Evolutionary conservation across 805 yeast species (phyloP).

Genomic region (Schizosaccharomyces octosporus): DNA sequence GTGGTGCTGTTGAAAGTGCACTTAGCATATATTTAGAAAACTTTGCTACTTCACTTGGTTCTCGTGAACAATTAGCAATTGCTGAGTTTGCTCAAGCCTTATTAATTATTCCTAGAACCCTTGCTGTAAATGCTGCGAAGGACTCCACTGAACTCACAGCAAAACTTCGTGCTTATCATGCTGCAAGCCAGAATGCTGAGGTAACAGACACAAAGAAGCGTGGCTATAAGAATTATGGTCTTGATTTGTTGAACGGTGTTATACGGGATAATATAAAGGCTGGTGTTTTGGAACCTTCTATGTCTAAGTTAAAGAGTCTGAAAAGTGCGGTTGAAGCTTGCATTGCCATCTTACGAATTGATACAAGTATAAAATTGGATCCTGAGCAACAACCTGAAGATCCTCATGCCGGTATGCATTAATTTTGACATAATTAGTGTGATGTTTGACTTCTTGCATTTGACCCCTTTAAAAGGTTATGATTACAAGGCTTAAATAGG

Average conservation of each 20-base stretch:
- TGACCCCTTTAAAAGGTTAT: neutral
- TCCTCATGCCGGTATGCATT: conserved; percentile 2
- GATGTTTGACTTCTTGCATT: neutral
- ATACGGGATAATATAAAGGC: conserved; percentile 59
- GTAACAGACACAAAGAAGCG: conserved; percentile 65
- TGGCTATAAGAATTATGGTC: conserved; percentile 72
- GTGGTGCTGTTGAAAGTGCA: conserved; percentile 97
- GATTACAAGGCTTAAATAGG: too few relatives aligned
- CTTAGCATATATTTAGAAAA: conserved; percentile 82
- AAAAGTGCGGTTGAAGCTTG: conserved; percentile 91
- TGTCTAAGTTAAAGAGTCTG: conserved; percentile 74
- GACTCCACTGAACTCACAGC: conserved; percentile 89
- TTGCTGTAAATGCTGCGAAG: conserved; percentile 93
- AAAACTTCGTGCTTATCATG: conserved; percentile 84
- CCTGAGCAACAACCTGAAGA: conserved; percentile 30
- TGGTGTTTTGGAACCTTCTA: conserved; percentile 90
- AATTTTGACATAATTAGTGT: neutral
- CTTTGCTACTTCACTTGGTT: conserved; percentile 65
- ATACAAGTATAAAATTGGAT: conserved; percentile 90
- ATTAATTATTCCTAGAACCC: conserved; percentile 79
- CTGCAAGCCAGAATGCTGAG: conserved; percentile 72
- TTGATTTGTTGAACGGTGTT: conserved; percentile 76
- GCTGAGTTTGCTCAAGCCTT: conserved; percentile 88
- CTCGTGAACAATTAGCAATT: conserved; percentile 91
- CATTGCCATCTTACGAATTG: conserved; percentile 87